Evolutionary conservation across 768 basidiomycete genomes (phyloP).

Genomic region (Lentinus brumalis): DNA sequence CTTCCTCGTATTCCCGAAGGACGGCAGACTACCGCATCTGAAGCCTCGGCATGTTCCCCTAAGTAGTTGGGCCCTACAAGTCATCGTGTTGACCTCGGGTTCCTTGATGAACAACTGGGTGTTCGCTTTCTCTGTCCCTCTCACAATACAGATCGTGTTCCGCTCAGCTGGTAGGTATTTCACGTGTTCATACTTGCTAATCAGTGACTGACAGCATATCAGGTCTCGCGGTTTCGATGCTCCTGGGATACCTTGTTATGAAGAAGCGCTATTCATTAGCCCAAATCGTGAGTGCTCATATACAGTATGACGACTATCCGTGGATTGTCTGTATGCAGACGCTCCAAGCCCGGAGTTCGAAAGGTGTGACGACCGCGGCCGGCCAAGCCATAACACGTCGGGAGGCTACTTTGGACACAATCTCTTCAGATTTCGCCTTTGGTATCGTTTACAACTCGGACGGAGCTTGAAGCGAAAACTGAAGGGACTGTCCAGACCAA

Average conservation of each 20-base stretch:
- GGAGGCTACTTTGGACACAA: too few species aligned
- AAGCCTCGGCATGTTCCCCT: slow-evolving; percentile 73
- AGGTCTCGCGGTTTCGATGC: slow-evolving; percentile 80
- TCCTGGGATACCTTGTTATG: slow-evolving; percentile 63
- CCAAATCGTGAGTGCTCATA: slow-evolving; percentile 56
- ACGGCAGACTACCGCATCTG: slow-evolving; percentile 47
- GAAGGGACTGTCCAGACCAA: too few species aligned
- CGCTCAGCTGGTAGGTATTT: slow-evolving; percentile 68
- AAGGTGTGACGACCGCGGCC: too few species aligned
- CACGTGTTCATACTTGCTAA: not conserved
- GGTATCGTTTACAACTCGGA: too few species aligned
- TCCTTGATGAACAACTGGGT: slow-evolving; percentile 83
- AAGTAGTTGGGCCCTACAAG: slow-evolving; percentile 68
- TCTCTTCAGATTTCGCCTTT: too few species aligned
- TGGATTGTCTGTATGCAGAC: too few species aligned
- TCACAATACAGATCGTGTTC: slow-evolving; percentile 82
- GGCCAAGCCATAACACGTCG: too few species aligned
- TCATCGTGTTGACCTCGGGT: slow-evolving; percentile 63
- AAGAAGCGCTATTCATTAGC: slow-evolving; percentile 57
- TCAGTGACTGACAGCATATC: not conserved
- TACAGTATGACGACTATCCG: too few species aligned
- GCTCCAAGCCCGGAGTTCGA: too few species aligned
- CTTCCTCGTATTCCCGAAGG: slow-evolving; percentile 46
- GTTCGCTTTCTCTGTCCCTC: slow-evolving; percentile 73
- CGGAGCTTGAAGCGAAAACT: too few species aligned